A percentile compares a stretch with the other conserved stretches of the same genome.
These are phyloP conservation scores for Gillenia trifoliata DNA, from an alignment of 306 rosid species.

Conservation along the genomic window DNA sequence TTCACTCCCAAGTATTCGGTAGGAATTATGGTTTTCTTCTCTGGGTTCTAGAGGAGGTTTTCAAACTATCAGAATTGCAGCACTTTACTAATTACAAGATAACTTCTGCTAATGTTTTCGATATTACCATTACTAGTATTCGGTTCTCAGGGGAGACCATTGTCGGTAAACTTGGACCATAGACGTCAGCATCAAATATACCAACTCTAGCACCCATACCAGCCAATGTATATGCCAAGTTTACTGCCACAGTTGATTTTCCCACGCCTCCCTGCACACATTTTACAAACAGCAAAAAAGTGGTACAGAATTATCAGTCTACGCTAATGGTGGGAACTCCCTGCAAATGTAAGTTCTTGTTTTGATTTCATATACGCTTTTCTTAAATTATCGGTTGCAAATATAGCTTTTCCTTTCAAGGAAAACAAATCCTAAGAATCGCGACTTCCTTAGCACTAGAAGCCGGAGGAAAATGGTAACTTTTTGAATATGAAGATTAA, in stretches of 20 bases:
- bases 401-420: no score
- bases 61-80: slow-evolving; percentile 24
- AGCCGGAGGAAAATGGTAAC: background rate
- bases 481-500: background rate
- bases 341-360: no score
- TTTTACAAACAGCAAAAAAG: slow-evolving; percentile 15
- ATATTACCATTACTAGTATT: slow-evolving; percentile 70
- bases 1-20: slow-evolving; percentile 93
- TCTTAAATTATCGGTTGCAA: no score
- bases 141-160: slow-evolving; percentile 98
- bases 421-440: no score
- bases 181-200: slow-evolving; percentile 94
- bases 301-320: background rate
- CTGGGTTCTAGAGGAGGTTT: slow-evolving; percentile 59
- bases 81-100: slow-evolving; percentile 17
- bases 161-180: slow-evolving; percentile 97
- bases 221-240: slow-evolving; percentile 92
- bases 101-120: slow-evolving; percentile 6
- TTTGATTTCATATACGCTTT: no score
- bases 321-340: no score
- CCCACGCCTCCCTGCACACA: slow-evolving; percentile 90
- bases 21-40: slow-evolving; percentile 80
- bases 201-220: slow-evolving; percentile 99
- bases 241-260: slow-evolving; percentile 92
- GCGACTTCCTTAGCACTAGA: no score